Conservation (phyloP, 23 red algal genomes). For the Gracilaria gracilis region DNA sequence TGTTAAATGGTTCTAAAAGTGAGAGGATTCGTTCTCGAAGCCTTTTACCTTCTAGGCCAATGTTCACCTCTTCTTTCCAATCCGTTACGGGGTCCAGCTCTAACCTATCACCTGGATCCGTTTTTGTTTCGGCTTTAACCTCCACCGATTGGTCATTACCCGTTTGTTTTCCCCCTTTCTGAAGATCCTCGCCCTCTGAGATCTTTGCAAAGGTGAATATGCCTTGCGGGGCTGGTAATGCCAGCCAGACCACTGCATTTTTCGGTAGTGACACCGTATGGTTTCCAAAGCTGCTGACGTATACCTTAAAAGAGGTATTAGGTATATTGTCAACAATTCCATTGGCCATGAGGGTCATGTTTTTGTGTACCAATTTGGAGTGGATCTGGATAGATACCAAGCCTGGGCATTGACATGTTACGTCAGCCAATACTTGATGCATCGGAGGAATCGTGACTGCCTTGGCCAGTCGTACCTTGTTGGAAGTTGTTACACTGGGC, state of each 20-base stretch:
- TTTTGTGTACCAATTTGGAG: background rate
- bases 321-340: background rate
- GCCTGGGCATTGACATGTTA: background rate
- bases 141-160: background rate
- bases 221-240: background rate
- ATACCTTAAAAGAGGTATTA: background rate
- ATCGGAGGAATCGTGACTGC: background rate
- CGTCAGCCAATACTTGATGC: background rate
- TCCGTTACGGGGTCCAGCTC: background rate
- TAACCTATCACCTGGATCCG: background rate
- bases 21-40: background rate
- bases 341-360: background rate
- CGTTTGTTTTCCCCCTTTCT: background rate
- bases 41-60: background rate
- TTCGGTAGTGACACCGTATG: background rate
- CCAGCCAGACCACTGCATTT: background rate
- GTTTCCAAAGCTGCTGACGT: background rate
- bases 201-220: background rate
- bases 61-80: background rate
- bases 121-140: background rate
- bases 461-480: background rate
- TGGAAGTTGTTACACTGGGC: background rate
- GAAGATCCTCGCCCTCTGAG: background rate
- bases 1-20: background rate
- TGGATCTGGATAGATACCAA: background rate